Base-by-base conservation (phyloP, 2,329 filamentous ascomycete species). In the Fusarium xylarioides region DNA sequence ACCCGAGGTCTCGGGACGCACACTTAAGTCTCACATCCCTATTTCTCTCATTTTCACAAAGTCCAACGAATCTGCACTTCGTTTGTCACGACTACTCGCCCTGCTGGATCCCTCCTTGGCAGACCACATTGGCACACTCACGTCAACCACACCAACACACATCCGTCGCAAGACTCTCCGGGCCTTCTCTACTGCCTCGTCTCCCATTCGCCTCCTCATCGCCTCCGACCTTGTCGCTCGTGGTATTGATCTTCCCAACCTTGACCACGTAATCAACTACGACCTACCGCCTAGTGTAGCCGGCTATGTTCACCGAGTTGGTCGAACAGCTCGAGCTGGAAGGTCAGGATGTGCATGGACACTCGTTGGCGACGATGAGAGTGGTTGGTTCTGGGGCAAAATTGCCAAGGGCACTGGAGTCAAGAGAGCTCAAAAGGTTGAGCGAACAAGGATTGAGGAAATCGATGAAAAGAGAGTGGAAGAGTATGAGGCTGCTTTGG, bases 151-250 rank as follows among this genome's bases (percentile, higher is more conserved):
- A 32, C 90, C 92, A n/a, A 93, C 91, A 2, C 89, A 91, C 19
- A 86, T 89, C 19, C 91, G 93, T 21, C 89, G 90, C 67, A 91
- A 90, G 76, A 90, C 91, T 0, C 85, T 95, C 30, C 86, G 87
- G 32, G 87, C 88, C n/a, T 95, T 95, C 80, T 83, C 87, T 7
- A 89, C 89, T 66, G 86, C 88, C 6, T 93, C 94, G 77, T 85
- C 87, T 5, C 90, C 89, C 65, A 82, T 93, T 32, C 91, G 91
- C 11, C 90, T 97, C 52, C 89, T 98, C 47, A 91, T 98, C 50
- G 95, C 95, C 2, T 97, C 96, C 0, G 95, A 98, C 80, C 92
- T 97, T n/a, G 94, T 96, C 2, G 94, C 95, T 5, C 93, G 95
- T 71, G 96, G 95, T 77, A 90, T 98, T 32, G 95, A 98, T 81